Conservation (phyloP, 306 rosid genomes). For the Cajanus cajan region DNA sequence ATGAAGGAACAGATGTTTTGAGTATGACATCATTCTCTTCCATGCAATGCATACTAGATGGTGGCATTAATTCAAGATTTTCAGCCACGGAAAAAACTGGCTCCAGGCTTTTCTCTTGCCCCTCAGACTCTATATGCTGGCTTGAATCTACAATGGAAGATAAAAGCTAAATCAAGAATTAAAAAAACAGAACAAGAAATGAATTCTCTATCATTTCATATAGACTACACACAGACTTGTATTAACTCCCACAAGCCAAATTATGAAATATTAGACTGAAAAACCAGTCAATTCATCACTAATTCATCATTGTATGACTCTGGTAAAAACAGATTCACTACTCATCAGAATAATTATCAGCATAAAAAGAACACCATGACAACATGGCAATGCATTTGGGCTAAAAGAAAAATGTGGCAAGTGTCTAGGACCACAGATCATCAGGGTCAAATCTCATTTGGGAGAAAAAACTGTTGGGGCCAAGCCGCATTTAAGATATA, state of each 20-base stretch:
- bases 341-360: too few species aligned
- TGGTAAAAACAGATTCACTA: too few species aligned
- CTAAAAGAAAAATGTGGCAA: too few species aligned
- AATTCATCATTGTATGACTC: background rate
- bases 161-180: conserved; percentile 27
- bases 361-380: too few species aligned
- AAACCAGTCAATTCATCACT: too few species aligned
- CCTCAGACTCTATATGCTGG: conserved; percentile 43
- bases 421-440: too few species aligned
- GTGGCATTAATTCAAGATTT: conserved; percentile 35
- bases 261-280: background rate
- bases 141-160: conserved; percentile 51
- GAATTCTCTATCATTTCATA: background rate
- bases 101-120: conserved; percentile 37
- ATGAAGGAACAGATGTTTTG: conserved; percentile 32
- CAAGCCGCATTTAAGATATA: too few species aligned
- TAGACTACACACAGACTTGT: background rate
- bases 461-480: too few species aligned
- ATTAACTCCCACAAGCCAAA: conserved; percentile 17
- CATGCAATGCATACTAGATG: conserved; percentile 15
- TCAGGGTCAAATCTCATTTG: too few species aligned
- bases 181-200: background rate
- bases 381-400: too few species aligned
- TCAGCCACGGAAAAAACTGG: conserved; percentile 40
- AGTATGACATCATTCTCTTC: conserved; percentile 35